Percentiles rank a stretch among this genome's conserved stretches.
These are phyloP conservation scores for Colletotrichum nymphaeae DNA, from an alignment of 2,329 filamentous ascomycete species.

Conservation along the genomic window DNA sequence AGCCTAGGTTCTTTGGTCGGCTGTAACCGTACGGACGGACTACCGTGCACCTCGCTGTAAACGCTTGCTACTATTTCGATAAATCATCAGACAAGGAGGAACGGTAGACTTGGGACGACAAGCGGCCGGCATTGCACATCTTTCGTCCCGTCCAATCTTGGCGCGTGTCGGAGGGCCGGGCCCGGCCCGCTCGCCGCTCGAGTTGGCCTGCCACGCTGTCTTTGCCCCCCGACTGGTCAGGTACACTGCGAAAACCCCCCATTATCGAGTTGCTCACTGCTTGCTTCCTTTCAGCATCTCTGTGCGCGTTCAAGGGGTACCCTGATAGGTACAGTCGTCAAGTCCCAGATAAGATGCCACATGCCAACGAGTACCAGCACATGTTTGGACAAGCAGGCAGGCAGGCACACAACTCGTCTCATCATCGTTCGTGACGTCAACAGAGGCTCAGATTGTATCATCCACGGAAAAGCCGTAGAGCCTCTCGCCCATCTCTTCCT, in stretches of 20 bases:
- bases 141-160: conserved; percentile 27
- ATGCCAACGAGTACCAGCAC: neutral
- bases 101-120: conserved; percentile 22
- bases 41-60: neutral
- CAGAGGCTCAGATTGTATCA: conserved; percentile 20
- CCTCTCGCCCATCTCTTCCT: neutral
- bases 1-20: neutral
- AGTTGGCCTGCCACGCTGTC: neutral
- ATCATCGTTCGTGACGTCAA: conserved; percentile 21
- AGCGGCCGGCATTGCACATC: conserved; percentile 14
- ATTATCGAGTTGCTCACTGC: too few species aligned
- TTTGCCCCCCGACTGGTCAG: too few species aligned
- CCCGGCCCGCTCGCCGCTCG: conserved; percentile 20
- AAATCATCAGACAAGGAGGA: neutral
- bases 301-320: too few species aligned
- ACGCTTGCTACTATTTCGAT: neutral
- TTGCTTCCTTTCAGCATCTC: too few species aligned
- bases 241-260: too few species aligned
- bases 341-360: neutral
- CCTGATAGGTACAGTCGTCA: neutral
- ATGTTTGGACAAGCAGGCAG: neutral
- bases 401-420: neutral
- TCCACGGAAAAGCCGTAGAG: neutral
- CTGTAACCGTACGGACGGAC: neutral
- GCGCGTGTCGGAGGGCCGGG: conserved; percentile 27